phyloP scores from a whole-genome alignment of 495 filamentous ascomycete species.

The Wilcoxina mikolae region DNA sequence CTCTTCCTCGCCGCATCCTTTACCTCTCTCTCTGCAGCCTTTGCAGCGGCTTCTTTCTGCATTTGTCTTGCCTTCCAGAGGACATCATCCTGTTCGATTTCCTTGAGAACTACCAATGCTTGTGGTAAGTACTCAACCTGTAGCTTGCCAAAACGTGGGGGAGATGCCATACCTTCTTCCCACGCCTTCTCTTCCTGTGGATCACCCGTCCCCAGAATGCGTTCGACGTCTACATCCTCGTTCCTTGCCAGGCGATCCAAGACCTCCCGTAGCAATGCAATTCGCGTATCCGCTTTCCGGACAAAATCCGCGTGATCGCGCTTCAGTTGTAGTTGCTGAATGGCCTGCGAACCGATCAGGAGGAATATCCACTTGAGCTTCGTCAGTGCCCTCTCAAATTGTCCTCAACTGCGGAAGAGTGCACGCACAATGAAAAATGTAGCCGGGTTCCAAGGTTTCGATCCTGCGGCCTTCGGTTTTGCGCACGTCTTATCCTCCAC shows the following conservation, averaged over 20 bases:
- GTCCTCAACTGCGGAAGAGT: conserved; percentile 1
- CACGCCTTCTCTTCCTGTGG: conserved; percentile 60
- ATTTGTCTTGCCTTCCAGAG: conserved; percentile 36
- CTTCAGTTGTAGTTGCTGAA: conserved; percentile 71
- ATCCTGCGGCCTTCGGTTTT: conserved; percentile 33
- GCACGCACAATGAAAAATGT: conserved; percentile 60
- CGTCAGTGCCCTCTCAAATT: not conserved
- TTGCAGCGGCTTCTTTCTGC: not conserved
- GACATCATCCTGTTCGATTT: conserved; percentile 66
- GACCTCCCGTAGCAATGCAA: conserved; percentile 63
- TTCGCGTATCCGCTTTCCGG: conserved; percentile 62
- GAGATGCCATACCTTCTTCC: conserved; percentile 53
- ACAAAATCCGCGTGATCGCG: conserved; percentile 57
- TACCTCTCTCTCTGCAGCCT: not conserved
- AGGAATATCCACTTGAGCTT: conserved; percentile 50
- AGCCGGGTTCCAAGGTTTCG: conserved; percentile 76
- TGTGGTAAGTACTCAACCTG: not conserved
- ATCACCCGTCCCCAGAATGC: conserved; percentile 65
- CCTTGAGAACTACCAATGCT: conserved; percentile 46
- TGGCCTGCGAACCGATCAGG: conserved; percentile 83
- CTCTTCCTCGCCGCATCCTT: not conserved
- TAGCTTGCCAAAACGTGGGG: not conserved
- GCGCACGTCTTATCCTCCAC: not conserved
- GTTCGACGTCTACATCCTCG: conserved; percentile 82
- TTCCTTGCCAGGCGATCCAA: conserved; percentile 68